A percentile compares a stretch with the other conserved stretches of the same genome.
Evolutionary conservation across 2,329 filamentous ascomycete genomes (phyloP).

Genomic region (Helotiales sp.): DNA sequence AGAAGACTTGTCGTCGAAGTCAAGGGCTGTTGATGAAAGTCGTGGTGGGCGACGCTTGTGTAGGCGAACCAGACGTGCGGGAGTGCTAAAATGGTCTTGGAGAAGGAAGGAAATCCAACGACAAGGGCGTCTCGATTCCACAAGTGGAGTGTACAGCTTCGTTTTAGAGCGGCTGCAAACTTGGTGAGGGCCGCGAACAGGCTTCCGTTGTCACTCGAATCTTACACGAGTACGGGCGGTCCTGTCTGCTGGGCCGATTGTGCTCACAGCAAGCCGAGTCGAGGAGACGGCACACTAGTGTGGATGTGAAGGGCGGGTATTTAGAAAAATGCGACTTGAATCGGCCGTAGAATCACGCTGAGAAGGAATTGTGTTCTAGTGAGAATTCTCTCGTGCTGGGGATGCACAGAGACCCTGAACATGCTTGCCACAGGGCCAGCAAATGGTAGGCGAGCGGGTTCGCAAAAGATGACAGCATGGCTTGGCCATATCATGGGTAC

Average conservation of each 20-base stretch:
- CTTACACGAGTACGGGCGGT: not conserved
- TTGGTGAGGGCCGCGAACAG: not conserved
- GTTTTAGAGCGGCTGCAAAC: conserved; percentile 7
- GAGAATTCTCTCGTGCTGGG: not conserved
- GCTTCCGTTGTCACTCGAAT: not conserved
- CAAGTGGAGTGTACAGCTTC: conserved; percentile 18
- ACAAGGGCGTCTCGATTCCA: conserved; percentile 17
- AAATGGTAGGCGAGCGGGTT: not conserved
- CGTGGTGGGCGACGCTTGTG: conserved; percentile 25
- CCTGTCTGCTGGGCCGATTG: not conserved
- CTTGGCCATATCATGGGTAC: not conserved
- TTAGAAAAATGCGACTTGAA: conserved; percentile 6
- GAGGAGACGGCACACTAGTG: not conserved
- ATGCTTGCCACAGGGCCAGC: not conserved
- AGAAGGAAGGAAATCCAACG: conserved; percentile 10
- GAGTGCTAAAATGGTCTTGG: conserved; percentile 26
- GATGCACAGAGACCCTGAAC: not conserved
- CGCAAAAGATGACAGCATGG: not conserved
- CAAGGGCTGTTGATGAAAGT: conserved; percentile 11
- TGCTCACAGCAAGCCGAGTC: not conserved
- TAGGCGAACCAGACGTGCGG: conserved; percentile 30
- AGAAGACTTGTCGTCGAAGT: not conserved
- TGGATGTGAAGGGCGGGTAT: not conserved
- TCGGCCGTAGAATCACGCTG: conserved; percentile 20
- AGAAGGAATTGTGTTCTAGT: not conserved